phyloP scores from a whole-genome alignment of 2,329 filamentous ascomycete species.

The Cladosporium velox region DNA sequence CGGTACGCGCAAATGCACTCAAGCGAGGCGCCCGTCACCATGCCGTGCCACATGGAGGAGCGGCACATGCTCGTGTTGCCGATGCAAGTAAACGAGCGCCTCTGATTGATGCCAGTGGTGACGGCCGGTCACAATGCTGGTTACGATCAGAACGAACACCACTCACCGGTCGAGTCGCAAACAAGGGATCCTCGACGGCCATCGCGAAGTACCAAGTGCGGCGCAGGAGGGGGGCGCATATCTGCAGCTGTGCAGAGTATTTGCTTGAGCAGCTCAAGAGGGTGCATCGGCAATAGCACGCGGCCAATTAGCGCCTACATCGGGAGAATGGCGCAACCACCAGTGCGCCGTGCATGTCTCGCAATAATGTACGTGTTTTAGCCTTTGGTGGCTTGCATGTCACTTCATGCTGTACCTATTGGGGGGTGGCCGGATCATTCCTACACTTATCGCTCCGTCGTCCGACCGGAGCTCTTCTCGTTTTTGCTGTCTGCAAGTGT shows the following conservation, averaged over 20 bases:
- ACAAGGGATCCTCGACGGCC: constrained; percentile 10
- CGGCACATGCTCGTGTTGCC: constrained; percentile 21
- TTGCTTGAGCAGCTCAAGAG: constrained; percentile 8
- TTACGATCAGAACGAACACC: neutral
- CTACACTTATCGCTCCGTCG: constrained; percentile 7
- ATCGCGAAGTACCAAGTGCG: constrained; percentile 7
- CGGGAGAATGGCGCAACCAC: constrained; percentile 15
- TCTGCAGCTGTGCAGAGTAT: constrained; percentile 19
- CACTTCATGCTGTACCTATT: neutral
- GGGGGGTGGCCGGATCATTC: constrained; percentile 1
- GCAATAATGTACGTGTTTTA: constrained; percentile 8
- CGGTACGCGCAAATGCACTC: constrained; percentile 14
- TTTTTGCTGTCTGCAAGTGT: neutral
- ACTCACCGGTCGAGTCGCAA: constrained; percentile 2
- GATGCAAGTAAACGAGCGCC: constrained; percentile 21
- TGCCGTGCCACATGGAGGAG: constrained; percentile 19
- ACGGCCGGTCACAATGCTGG: neutral
- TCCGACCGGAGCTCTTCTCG: constrained; percentile 6
- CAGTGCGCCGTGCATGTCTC: constrained; percentile 12
- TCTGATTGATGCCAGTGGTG: constrained; percentile 2
- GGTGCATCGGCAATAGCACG: constrained; percentile 5
- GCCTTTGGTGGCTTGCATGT: constrained; percentile 14
- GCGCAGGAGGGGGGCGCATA: neutral
- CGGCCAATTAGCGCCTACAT: neutral
- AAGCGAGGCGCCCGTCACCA: constrained; percentile 21